phyloP scores from a whole-genome alignment of 306 rosid genomes.

The Begonia peltatifolia region DNA sequence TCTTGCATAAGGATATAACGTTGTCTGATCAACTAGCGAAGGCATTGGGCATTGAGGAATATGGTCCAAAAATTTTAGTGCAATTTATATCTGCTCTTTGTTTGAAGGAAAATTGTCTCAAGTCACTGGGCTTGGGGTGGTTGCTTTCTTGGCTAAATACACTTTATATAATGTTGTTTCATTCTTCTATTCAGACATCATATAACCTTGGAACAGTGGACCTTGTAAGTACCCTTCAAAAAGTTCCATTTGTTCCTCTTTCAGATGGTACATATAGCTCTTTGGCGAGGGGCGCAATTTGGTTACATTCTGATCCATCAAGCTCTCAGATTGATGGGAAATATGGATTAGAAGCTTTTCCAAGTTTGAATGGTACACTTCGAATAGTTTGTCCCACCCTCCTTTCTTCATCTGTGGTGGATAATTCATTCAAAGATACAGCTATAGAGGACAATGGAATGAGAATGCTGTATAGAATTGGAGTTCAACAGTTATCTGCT shows the following conservation, averaged over 20 bases:
- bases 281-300: slow-evolving; percentile 59
- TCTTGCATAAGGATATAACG: slow-evolving; percentile 45
- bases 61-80: slow-evolving; percentile 61
- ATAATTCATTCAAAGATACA: slow-evolving; percentile 24
- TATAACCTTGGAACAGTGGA: slow-evolving; percentile 26
- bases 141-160: slow-evolving; percentile 50
- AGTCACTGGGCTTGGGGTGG: slow-evolving; percentile 60
- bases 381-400: slow-evolving; percentile 59
- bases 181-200: slow-evolving; percentile 27
- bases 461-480: slow-evolving; percentile 50
- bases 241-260: slow-evolving; percentile 61
- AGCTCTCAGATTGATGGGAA: slow-evolving; percentile 37
- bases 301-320: slow-evolving; percentile 50
- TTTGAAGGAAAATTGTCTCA: slow-evolving; percentile 24
- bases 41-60: slow-evolving; percentile 74
- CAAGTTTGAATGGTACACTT: slow-evolving; percentile 50
- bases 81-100: slow-evolving; percentile 43
- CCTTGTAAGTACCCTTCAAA: slow-evolving; percentile 30
- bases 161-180: slow-evolving; percentile 32
- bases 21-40: slow-evolving; percentile 55
- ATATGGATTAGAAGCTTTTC: slow-evolving; percentile 53
- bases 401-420: slow-evolving; percentile 34
- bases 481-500: slow-evolving; percentile 72
- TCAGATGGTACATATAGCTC: slow-evolving; percentile 78
- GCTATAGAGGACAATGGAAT: slow-evolving; percentile 32